phyloP scores from a whole-genome alignment of 1,284 basidiomycete genomes.

The Fomitopsis pinicola region DNA sequence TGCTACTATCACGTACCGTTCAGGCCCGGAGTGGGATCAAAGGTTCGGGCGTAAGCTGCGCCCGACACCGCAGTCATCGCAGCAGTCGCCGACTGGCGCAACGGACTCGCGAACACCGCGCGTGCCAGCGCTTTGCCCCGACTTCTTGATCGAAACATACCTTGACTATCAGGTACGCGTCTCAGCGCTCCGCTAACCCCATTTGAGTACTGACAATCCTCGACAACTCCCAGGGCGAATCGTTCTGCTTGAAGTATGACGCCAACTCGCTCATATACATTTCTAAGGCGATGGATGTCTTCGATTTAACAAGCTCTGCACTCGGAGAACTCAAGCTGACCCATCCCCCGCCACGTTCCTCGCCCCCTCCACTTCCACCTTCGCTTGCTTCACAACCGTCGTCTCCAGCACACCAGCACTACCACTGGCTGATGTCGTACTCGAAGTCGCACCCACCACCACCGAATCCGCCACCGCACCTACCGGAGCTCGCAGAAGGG shows the following conservation, averaged over 20 bases:
- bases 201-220: background rate
- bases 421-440: conserved; percentile 41
- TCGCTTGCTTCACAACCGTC: conserved; percentile 24
- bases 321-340: conserved; percentile 63
- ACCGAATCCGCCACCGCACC: conserved; percentile 66
- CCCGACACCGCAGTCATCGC: conserved; percentile 29
- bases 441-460: conserved; percentile 71
- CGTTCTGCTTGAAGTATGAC: conserved; percentile 98
- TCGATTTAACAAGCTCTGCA: conserved; percentile 88
- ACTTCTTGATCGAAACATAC: conserved; percentile 98
- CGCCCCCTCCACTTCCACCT: conserved; percentile 22
- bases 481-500: conserved; percentile 82
- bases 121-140: conserved; percentile 83
- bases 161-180: conserved; percentile 84
- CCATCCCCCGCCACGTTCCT: conserved; percentile 26
- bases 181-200: background rate
- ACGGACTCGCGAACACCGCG: conserved; percentile 34
- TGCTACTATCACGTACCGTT: conserved; percentile 98
- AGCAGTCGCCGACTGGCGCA: conserved; percentile 19
- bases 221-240: conserved; percentile 59
- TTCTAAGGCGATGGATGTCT: conserved; percentile 99
- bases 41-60: conserved; percentile 85
- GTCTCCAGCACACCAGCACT: conserved; percentile 21
- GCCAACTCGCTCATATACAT: conserved; percentile 99
- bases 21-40: conserved; percentile 98